phyloP scores from a whole-genome alignment of 2,329 filamentous ascomycete species.

The Pyrenochaeta sp. region DNA sequence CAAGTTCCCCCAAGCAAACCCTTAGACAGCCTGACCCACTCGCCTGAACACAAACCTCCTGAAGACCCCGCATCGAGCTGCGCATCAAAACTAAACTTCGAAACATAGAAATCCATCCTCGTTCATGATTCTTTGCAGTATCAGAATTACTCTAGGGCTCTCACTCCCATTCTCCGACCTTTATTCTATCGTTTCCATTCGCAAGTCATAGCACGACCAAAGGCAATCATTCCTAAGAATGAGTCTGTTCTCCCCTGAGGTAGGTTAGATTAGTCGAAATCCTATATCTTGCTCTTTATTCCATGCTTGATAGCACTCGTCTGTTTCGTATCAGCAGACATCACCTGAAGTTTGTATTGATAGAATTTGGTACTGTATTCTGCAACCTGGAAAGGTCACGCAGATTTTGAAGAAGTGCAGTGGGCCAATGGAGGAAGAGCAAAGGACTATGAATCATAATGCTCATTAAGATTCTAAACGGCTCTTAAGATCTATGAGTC shows the following conservation, averaged over 20 bases:
- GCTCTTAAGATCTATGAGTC: slow-evolving; percentile 31
- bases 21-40: slow-evolving; percentile 44
- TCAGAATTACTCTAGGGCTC: slow-evolving; percentile 14
- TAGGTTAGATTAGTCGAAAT: background rate
- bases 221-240: background rate
- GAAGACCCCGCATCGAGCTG: slow-evolving; percentile 21
- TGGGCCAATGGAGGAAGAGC: background rate
- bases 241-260: background rate
- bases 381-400: background rate
- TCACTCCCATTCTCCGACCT: background rate
- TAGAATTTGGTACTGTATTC: too few species aligned
- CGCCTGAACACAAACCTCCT: slow-evolving; percentile 25
- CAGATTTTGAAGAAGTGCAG: background rate
- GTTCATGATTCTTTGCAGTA: slow-evolving; percentile 11
- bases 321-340: background rate
- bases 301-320: background rate
- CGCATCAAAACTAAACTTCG: slow-evolving; percentile 10
- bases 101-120: background rate
- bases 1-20: slow-evolving; percentile 38
- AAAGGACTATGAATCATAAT: background rate
- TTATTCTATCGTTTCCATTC: background rate
- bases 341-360: background rate
- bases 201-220: background rate
- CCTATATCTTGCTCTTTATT: background rate
- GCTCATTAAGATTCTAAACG: background rate